These are phyloP conservation scores for Metarhizium album DNA, from an alignment of 2,329 filamentous ascomycete genomes.

Conservation along the genomic window DNA sequence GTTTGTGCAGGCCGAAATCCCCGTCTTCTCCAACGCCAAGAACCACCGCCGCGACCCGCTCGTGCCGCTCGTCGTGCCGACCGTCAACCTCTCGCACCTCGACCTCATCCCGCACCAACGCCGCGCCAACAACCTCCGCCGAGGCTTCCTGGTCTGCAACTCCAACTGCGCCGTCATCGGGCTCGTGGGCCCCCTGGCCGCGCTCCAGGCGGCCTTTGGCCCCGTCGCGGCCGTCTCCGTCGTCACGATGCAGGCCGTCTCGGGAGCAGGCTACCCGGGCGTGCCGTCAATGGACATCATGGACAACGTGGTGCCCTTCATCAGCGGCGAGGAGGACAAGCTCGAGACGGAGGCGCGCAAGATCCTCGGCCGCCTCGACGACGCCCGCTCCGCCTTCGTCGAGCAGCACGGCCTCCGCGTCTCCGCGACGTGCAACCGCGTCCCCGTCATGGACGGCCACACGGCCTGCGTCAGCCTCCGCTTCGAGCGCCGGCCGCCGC, in stretches of 20 bases:
- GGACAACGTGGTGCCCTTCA: slow-evolving; percentile 93
- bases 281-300: slow-evolving; percentile 91
- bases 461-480: slow-evolving; percentile 84
- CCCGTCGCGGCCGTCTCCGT: slow-evolving; percentile 65
- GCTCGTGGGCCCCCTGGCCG: slow-evolving; percentile 87
- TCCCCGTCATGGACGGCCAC: slow-evolving; percentile 91
- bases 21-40: slow-evolving; percentile 96
- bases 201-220: slow-evolving; percentile 77
- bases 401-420: slow-evolving; percentile 67
- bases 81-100: slow-evolving; percentile 83
- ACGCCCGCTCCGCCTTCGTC: slow-evolving; percentile 60
- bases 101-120: slow-evolving; percentile 84
- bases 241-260: slow-evolving; percentile 91
- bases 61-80: slow-evolving; percentile 88
- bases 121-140: slow-evolving; percentile 57
- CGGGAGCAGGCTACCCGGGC: slow-evolving; percentile 82
- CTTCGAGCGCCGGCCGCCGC: slow-evolving; percentile 66
- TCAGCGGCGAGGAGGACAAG: slow-evolving; percentile 91
- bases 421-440: slow-evolving; percentile 82
- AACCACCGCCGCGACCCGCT: slow-evolving; percentile 88
- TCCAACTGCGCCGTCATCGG: slow-evolving; percentile 97
- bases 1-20: slow-evolving; percentile 77
- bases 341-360: slow-evolving; percentile 90
- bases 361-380: slow-evolving; percentile 72
- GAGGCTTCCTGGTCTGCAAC: slow-evolving; percentile 94